These are phyloP conservation scores for Candida gorgasii DNA, from an alignment of 805 yeast genomes.

Conservation along the genomic window DNA sequence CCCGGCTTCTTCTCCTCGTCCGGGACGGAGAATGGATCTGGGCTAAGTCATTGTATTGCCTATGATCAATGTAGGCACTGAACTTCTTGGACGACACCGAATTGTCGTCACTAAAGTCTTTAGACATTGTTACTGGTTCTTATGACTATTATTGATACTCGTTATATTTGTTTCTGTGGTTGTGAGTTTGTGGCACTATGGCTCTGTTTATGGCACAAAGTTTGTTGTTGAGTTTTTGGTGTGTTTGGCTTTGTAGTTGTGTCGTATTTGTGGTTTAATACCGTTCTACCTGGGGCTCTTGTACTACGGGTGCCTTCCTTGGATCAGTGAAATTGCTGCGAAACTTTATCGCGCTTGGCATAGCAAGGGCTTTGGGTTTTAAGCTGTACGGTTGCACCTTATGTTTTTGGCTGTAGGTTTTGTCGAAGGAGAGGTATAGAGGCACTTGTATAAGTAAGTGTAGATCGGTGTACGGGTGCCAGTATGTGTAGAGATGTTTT, in stretches of 20 bases:
- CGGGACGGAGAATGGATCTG: conserved; percentile 32
- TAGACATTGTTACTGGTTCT: background rate
- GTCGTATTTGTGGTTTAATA: background rate
- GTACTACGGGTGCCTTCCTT: background rate
- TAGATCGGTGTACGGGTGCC: no score
- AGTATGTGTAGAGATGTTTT: no score
- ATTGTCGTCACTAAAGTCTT: conserved; percentile 6
- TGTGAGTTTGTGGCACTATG: background rate
- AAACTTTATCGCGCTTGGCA: background rate
- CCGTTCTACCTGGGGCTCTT: background rate
- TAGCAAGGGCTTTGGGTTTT: no score
- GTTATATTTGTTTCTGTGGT: background rate
- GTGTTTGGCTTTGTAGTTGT: background rate
- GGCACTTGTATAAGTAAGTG: no score
- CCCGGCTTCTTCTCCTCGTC: conserved; percentile 24
- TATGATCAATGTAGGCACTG: conserved; percentile 30
- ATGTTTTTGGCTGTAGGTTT: no score
- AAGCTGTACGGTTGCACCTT: no score
- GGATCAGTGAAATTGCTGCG: background rate
- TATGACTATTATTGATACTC: no score
- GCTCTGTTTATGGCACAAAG: no score
- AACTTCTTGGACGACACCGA: conserved; percentile 6
- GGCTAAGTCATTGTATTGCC: conserved; percentile 28
- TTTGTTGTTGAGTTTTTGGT: background rate
- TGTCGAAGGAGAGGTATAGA: no score